Evolutionary conservation across 495 filamentous ascomycete species (phyloP).

Genomic region (Tuber brumale): DNA sequence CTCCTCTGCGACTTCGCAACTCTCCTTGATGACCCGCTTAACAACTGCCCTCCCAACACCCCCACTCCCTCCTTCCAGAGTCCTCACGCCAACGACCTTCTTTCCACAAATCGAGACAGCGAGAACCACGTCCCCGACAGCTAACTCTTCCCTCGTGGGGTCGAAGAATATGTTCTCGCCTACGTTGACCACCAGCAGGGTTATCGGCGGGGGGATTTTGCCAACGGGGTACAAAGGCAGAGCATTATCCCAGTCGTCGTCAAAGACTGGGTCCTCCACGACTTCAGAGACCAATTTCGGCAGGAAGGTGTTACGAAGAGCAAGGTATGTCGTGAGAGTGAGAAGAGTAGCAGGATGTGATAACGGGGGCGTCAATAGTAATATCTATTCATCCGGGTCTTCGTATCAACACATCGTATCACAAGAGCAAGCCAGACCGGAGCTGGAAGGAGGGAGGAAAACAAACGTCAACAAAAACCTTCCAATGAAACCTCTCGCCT

Average conservation of each 20-base stretch:
- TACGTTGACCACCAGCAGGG: constrained; percentile 78
- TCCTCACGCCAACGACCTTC: constrained; percentile 37
- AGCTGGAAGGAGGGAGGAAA: neutral
- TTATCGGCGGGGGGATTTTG: constrained; percentile 58
- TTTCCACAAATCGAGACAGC: constrained; percentile 61
- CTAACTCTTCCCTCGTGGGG: constrained; percentile 79
- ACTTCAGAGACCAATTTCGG: constrained; percentile 73
- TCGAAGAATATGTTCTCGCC: constrained; percentile 90
- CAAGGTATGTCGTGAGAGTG: constrained; percentile 87
- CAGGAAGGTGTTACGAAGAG: constrained; percentile 80
- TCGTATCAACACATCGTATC: constrained; percentile 1
- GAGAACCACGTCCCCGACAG: constrained; percentile 79
- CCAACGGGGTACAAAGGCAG: constrained; percentile 64
- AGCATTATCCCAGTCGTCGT: constrained; percentile 92
- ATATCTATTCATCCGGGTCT: constrained; percentile 54
- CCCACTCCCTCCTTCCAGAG: constrained; percentile 34
- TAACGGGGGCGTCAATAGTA: constrained; percentile 83
- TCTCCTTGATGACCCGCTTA: constrained; percentile 37
- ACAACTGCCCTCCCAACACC: constrained; percentile 33
- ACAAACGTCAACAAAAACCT: constrained; percentile 87
- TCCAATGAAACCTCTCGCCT: constrained; percentile 88
- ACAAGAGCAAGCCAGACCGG: neutral
- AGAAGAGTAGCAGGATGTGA: constrained; percentile 90
- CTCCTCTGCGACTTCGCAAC: constrained; percentile 48
- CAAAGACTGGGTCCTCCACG: constrained; percentile 94